Evolutionary conservation across 495 filamentous ascomycete genomes (phyloP).

Genomic region (Penicillium paxilli): DNA sequence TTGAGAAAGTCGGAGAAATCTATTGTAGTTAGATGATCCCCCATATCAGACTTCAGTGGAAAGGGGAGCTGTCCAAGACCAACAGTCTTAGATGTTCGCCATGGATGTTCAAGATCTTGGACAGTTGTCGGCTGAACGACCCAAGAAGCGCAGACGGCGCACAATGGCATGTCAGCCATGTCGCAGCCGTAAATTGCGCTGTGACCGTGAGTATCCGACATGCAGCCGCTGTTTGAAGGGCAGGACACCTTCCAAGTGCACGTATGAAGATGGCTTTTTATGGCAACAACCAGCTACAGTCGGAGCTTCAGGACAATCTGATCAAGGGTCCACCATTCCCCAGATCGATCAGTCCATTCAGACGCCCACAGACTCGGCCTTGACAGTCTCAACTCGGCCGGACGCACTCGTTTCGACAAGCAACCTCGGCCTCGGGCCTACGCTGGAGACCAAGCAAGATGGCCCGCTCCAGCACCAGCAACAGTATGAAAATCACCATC

Average conservation of each 20-base stretch:
- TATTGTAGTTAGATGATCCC: background rate
- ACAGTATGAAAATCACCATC: background rate
- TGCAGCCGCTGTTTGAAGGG: slow-evolving; percentile 64
- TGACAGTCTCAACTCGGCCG: slow-evolving; percentile 31
- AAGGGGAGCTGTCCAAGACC: background rate
- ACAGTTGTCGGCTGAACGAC: slow-evolving; percentile 23
- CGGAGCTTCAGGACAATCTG: slow-evolving; percentile 26
- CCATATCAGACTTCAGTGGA: background rate
- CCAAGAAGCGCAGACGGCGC: slow-evolving; percentile 42
- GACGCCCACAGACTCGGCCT: slow-evolving; percentile 37
- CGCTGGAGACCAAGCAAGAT: slow-evolving; percentile 1
- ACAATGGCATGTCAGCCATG: slow-evolving; percentile 53
- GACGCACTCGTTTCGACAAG: slow-evolving; percentile 20
- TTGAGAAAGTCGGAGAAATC: background rate
- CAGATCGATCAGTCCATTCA: slow-evolving; percentile 27
- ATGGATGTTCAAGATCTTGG: slow-evolving; percentile 17
- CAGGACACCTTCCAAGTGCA: slow-evolving; percentile 40
- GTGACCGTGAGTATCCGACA: slow-evolving; percentile 62
- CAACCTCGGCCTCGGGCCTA: slow-evolving; percentile 6
- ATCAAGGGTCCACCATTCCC: slow-evolving; percentile 27
- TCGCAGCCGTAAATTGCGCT: slow-evolving; percentile 68
- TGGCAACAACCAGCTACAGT: slow-evolving; percentile 48
- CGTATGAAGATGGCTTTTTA: slow-evolving; percentile 49
- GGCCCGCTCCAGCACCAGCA: background rate
- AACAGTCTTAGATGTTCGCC: background rate